Base-by-base conservation (phyloP, 2,329 filamentous ascomycete species). In the Acephala macrosclerotiorum region DNA sequence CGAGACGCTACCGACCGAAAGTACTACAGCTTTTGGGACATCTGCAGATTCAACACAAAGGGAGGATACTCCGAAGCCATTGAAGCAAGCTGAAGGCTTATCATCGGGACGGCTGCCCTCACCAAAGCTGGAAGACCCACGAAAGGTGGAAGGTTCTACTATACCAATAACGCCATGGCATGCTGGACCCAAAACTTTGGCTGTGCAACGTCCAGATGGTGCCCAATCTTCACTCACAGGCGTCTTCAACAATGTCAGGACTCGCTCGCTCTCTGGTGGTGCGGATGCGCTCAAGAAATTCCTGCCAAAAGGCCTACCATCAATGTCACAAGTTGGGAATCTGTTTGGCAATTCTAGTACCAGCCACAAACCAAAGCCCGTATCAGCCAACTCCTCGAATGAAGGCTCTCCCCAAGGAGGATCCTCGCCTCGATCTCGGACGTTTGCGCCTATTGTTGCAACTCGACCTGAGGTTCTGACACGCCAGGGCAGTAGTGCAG, bases 271-370 rank as follows among this genome's bases (percentile, higher is more conserved):
- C 18, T 89, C 87, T 1, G 81, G 82, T 2, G 84, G 87, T 16
- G 81, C 85, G 38, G 87, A 89, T 62, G 84, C 86, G 5, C 74
- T 89, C 29, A 87, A 82, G 74, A 84, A 81, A 68, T 75, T 89
- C 51, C 58, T 77, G 11, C 85, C 84, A 51, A 87, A 84, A 66
- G 85, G 82, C 0, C 74, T 89, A 9, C 85, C 87, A 1, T 88
- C 85, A 6, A 75, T 76, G 70, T 60, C 67, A 26, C 73, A 71
- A 59, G 71, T 70, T 56, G 71, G 74, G 57, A 72, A 74, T 62
- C 64, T 74, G n/a, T 74, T 76, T 67, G 69, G 67, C 16, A 65
- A 71, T 22, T 73, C 74, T 61, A 70, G 36, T 59, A 64, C 60
- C 25, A 59, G 55, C 35, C 64, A 63, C 18, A 72, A 66, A 38